Evolutionary conservation across 768 basidiomycete species (phyloP), one percentile per base, ranked within the genome.

Genomic region (Tubosaeta sp.): DNA sequence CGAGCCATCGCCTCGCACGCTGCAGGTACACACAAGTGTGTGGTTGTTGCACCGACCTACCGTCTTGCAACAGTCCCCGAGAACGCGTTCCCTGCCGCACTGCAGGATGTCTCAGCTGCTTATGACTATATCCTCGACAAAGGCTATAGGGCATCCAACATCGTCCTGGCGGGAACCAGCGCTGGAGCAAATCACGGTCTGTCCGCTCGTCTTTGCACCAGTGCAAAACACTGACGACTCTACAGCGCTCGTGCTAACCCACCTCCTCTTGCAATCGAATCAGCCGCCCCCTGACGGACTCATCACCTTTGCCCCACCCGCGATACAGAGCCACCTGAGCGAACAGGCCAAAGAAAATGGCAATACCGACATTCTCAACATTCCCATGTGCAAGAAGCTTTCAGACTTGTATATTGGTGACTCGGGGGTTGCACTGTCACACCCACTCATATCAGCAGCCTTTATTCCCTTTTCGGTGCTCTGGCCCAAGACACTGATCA

Each of bases 251-350:
- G 51, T 65, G 4, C 32, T 65, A 27, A 54, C 66, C 8, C 64
- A 66, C 32, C 59, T 68, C 21, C 64, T 80, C 35, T 69, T 74
- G 52, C 84, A 87, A 68, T 81, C 82, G 21, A 79, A 16, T 61
- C 39, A 69, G 40, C 69, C 70, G 4, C 69, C 84, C 31, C 79
- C 81, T 38, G 63, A 68, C 0, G 81, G 86, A 53, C 67, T 89
- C 55, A 69, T 80, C 22, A 68, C 84, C 19, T 72, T 87, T 27
- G 71, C 83, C 0, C 86, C 87, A 0, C 6, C 0, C 4, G n/a
- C 47, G 3, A 44, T 43, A 4, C 48, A 14, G 9, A 13, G 11
- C 0, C 1, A 0, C n/a, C 1, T 24, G 13, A 48, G 46, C 38
- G 54, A 54, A 6, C 13, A 48, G 2, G 44, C 49, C 41, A 42